phyloP scores from a whole-genome alignment of 495 filamentous ascomycete species.

The Cladorrhinum samala region DNA sequence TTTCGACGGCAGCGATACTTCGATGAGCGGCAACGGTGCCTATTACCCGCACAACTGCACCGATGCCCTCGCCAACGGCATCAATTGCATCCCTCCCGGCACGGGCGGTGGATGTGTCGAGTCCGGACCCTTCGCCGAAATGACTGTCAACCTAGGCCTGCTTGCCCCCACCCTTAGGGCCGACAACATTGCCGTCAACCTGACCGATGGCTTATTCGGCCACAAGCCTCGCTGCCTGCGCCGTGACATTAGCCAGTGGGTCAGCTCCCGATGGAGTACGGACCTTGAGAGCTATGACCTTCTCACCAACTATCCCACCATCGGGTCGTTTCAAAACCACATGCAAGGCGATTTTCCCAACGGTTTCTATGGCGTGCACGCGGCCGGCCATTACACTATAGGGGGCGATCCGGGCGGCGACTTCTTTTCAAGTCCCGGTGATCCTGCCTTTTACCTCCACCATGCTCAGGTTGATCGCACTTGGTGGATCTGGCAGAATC shows the following conservation, averaged over 20 bases:
- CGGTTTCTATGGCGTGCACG: slow-evolving; percentile 51
- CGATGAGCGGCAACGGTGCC: slow-evolving; percentile 56
- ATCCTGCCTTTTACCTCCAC: slow-evolving; percentile 62
- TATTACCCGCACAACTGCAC: slow-evolving; percentile 29
- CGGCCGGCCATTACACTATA: slow-evolving; percentile 58
- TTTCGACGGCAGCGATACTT: slow-evolving; percentile 53
- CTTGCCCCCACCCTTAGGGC: slow-evolving; percentile 20
- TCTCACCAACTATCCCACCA: slow-evolving; percentile 31
- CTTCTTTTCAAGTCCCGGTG: slow-evolving; percentile 52
- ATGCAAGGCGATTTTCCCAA: slow-evolving; percentile 46
- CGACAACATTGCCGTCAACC: not conserved
- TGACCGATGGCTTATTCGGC: slow-evolving; percentile 12
- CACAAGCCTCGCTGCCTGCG: slow-evolving; percentile 58
- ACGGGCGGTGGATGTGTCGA: slow-evolving; percentile 58
- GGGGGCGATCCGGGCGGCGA: slow-evolving; percentile 54
- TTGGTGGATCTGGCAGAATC: slow-evolving; percentile 63
- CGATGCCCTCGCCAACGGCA: slow-evolving; percentile 31
- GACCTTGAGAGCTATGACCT: slow-evolving; percentile 31
- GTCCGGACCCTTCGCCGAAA: slow-evolving; percentile 49
- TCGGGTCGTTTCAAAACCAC: slow-evolving; percentile 45
- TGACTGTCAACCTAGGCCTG: slow-evolving; percentile 51
- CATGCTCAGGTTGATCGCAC: slow-evolving; percentile 60
- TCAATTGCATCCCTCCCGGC: slow-evolving; percentile 37
- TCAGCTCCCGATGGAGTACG: slow-evolving; percentile 42
- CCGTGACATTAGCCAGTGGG: slow-evolving; percentile 51